Base-by-base conservation (phyloP, 805 yeast species). In the Metschnikowia dekortorum region DNA sequence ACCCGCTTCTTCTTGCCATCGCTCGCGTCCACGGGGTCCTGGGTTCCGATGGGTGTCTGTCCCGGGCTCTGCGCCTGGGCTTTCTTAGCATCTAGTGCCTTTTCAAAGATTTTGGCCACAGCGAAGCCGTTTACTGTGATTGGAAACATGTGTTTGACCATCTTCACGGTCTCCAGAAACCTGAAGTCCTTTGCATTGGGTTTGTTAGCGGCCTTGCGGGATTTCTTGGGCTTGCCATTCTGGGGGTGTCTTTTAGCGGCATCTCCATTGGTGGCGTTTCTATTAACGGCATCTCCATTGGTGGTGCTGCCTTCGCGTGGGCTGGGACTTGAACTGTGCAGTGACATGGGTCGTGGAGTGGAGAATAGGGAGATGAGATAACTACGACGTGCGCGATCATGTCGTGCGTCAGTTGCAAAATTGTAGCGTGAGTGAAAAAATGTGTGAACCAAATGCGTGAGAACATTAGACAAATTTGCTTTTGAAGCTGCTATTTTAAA, bases 51-150 rank as follows among this genome's bases (percentile, higher is more conserved):
- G 11, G 31, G 32, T 1, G 11, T 13, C 41, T 39, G 31, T 33
- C 10, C 8, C 7, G 14, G 34, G 9, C 34, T 28, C 16, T 30
- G 22, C 9, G 49, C 32, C 13, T 37, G 30, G 3, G 47, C 8
- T 7, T 38, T 30, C 28, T 42, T 28, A 33, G 30, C 38, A 6
- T 29, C 33, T 22, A 38, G 18, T 4, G 41, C 43, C 10, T 45
- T 37, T 39, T 56, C 56, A 14, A 56, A 42, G 32, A 60, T 51
- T 44, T 53, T 59, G 10, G 50, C 43, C 38, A 55, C 55, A 8
- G 62, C 50, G 29, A 56, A 48, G 1, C 76, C 76, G 53, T 72
- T 73, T 33, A 73, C 59, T 10, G 76, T 70, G 9, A 71, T 59
- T 6, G 75, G 76, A 16, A 55, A 58, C 51, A 61, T 64, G 16